Conservation (phyloP, 768 basidiomycete species). For the Amanita inopinata region DNA sequence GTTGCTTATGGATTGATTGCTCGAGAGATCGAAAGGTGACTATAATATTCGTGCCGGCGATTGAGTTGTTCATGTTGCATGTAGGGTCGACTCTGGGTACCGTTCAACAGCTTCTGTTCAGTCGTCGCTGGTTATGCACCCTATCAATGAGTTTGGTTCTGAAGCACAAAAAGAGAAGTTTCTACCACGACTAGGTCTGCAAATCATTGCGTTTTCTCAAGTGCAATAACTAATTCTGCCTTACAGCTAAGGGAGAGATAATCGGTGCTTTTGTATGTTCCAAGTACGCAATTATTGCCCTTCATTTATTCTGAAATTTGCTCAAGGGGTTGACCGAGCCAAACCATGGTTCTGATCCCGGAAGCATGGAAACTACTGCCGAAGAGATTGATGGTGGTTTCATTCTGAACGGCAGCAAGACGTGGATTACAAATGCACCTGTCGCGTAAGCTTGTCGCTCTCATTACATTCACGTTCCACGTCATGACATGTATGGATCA, state of each 20-base stretch:
- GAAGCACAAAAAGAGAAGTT: slow-evolving; percentile 88
- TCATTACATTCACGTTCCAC: not conserved
- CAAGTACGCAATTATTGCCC: slow-evolving; percentile 2
- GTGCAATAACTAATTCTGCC: not conserved
- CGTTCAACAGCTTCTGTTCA: slow-evolving; percentile 93
- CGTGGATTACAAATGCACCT: slow-evolving; percentile 94
- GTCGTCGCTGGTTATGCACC: slow-evolving; percentile 95
- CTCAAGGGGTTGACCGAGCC: slow-evolving; percentile 87
- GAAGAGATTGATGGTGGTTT: slow-evolving; percentile 81
- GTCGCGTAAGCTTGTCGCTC: slow-evolving; percentile 52
- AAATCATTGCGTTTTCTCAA: not conserved
- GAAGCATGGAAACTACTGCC: slow-evolving; percentile 94
- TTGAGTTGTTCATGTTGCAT: slow-evolving; percentile 2
- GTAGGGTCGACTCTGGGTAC: slow-evolving; percentile 91
- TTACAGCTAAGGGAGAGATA: slow-evolving; percentile 70
- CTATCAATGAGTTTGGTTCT: slow-evolving; percentile 80
- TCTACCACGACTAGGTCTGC: slow-evolving; percentile 69
- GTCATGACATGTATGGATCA: slow-evolving; percentile 11
- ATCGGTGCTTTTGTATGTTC: slow-evolving; percentile 86
- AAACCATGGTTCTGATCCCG: slow-evolving; percentile 94
- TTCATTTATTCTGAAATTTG: slow-evolving; percentile 3
- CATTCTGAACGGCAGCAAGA: slow-evolving; percentile 85
- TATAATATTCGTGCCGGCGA: not conserved
- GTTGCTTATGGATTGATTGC: slow-evolving; percentile 94
- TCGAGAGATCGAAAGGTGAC: slow-evolving; percentile 83